Base-by-base conservation (phyloP, 495 filamentous ascomycete genomes). In the Clavariopsis aquatica region DNA sequence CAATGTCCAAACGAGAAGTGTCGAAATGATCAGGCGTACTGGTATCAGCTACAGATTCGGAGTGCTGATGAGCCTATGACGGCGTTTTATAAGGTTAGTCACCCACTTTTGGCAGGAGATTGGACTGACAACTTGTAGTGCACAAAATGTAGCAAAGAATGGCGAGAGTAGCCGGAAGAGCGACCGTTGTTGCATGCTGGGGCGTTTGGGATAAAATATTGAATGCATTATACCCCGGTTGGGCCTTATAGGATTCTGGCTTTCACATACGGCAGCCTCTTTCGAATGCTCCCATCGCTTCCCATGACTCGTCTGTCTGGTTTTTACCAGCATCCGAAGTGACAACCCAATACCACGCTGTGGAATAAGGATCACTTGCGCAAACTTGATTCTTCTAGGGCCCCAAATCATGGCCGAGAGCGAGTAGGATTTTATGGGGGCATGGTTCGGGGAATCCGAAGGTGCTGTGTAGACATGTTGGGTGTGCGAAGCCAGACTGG, bases 41-140 rank as follows among this genome's bases (percentile, higher is more conserved):
- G 91, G 83, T 95, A 92, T 78, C 89, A 93, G 83, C 86, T 97
- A 70, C 94, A 98, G 83, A 98, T 96, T 78, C 87, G 94, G 61
- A 96, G 91, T 79, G 94, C 95, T 43, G 94, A 98, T 78, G 94
- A 98, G 82, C 94, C 94, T 55, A 96, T 96, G 92, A 98, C 94
- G 51, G 90, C 83, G 43, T 98, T 98, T 77, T 93, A 88, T 75
- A 92, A 90, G 89, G 70, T 72, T 36, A 31, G 65, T 13, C n/a
- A 13, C 51, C 15, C 27, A 3, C 1, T 10, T 1, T 28, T 38
- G 29, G 45, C 3, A 43, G 57, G 23, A 24, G 23, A 49, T 17
- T 20, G 22, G 19, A 17, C 43, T 36, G 57, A 29, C 7, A 24
- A 20, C 24, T 1, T 41, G 24, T 22, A 68, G 65, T 68, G 65